These are phyloP conservation scores for Penicillium palitans DNA, from an alignment of 2,329 filamentous ascomycete species.

Conservation along the genomic window DNA sequence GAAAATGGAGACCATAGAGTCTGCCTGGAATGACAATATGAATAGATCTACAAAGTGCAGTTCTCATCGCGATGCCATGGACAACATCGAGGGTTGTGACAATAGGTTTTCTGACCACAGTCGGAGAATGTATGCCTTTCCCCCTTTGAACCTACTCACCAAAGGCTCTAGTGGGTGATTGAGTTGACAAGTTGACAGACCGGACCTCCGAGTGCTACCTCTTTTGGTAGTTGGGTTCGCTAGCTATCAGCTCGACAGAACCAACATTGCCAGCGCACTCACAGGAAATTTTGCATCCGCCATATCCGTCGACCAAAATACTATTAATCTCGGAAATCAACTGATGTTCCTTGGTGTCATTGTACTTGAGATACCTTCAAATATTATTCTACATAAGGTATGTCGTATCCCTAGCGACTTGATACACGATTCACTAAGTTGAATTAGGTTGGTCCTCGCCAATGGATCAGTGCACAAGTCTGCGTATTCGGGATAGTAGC, in stretches of 20 bases:
- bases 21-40: background rate
- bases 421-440: constrained; percentile 18
- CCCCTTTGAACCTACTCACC: background rate
- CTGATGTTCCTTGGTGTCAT: constrained; percentile 56
- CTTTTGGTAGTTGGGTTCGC: constrained; percentile 53
- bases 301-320: constrained; percentile 48
- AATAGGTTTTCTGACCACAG: background rate
- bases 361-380: constrained; percentile 54
- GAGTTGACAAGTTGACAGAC: constrained; percentile 32
- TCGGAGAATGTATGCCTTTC: background rate
- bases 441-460: constrained; percentile 45
- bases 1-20: background rate
- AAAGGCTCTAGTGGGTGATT: too few relatives aligned
- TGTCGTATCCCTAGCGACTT: background rate
- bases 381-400: constrained; percentile 40
- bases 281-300: constrained; percentile 51
- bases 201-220: constrained; percentile 51
- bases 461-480: constrained; percentile 53
- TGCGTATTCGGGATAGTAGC: constrained; percentile 52
- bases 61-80: background rate
- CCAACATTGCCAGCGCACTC: constrained; percentile 54
- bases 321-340: constrained; percentile 56
- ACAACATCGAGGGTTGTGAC: background rate
- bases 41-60: too few relatives aligned
- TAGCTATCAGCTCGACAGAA: constrained; percentile 55